phyloP scores from a whole-genome alignment of 805 yeast genomes.

The Sungouiozyma intestinalis region DNA sequence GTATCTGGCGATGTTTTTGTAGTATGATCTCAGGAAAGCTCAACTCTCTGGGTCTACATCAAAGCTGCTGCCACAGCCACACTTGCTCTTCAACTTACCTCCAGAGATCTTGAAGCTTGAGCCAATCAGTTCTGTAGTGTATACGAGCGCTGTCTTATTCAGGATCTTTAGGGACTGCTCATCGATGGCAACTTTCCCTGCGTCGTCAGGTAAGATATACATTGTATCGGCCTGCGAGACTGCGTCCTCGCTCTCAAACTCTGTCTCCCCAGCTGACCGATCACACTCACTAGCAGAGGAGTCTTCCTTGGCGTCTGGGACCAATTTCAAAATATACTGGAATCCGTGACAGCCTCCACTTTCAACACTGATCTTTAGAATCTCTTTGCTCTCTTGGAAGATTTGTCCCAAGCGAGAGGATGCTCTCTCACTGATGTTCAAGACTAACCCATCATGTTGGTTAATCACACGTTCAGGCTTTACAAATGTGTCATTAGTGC shows the following conservation, averaged over 20 bases:
- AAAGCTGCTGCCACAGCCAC: conserved; percentile 79
- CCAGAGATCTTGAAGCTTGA: conserved; percentile 88
- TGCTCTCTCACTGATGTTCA: conserved; percentile 22
- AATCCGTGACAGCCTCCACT: conserved; percentile 99
- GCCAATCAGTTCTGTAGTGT: conserved; percentile 87
- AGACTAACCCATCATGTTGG: neutral
- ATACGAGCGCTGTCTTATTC: conserved; percentile 79
- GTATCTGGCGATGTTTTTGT: no score
- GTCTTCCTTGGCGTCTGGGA: conserved; percentile 40
- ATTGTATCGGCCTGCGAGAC: conserved; percentile 1
- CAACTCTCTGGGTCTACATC: conserved; percentile 48
- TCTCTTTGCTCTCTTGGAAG: conserved; percentile 26
- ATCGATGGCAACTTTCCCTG: conserved; percentile 69
- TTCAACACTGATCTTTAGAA: conserved; percentile 68
- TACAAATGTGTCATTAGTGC: neutral
- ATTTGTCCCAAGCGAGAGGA: conserved; percentile 19
- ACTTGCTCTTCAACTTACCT: conserved; percentile 74
- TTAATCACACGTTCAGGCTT: conserved; percentile 10
- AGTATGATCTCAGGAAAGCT: no score
- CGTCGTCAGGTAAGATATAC: conserved; percentile 36
- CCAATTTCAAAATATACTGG: conserved; percentile 70
- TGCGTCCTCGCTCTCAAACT: conserved; percentile 21
- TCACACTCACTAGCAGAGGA: conserved; percentile 7
- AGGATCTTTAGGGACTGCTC: conserved; percentile 69
- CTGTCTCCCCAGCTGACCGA: conserved; percentile 7